Evolutionary conservation across 2,329 filamentous ascomycete species (phyloP).

Genomic region (Fusarium succisae): DNA sequence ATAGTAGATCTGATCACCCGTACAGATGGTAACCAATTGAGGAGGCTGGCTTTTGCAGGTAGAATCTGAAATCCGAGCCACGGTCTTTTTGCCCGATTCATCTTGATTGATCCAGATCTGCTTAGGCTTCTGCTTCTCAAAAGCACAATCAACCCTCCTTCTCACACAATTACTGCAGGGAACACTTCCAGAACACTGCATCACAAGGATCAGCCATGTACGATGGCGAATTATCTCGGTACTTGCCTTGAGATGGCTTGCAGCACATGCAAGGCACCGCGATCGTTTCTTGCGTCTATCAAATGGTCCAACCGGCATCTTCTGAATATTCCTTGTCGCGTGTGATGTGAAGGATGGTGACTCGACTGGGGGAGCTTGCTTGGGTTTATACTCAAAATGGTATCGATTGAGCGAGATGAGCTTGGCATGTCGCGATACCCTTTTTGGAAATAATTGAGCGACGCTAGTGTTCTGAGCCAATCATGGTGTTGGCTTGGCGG

Average conservation of each 20-base stretch:
- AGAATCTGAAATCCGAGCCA: not conserved
- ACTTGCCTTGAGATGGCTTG: conserved; percentile 48
- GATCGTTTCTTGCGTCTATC: conserved; percentile 46
- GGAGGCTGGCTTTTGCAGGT: not conserved
- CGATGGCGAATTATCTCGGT: not conserved
- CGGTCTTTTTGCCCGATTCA: not conserved
- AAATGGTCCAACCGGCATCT: conserved; percentile 47
- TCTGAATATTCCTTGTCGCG: not conserved
- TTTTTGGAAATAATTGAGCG: conserved; percentile 34
- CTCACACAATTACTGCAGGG: conserved; percentile 47
- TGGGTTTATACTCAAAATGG: conserved; percentile 29
- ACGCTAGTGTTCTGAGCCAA: conserved; percentile 31
- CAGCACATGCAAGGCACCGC: conserved; percentile 44
- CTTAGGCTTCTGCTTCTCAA: not conserved
- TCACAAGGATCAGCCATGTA: not conserved
- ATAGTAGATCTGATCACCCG: conserved; percentile 19
- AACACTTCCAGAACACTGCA: conserved; percentile 46
- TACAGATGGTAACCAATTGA: not conserved
- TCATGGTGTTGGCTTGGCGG: not conserved
- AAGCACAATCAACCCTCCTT: conserved; percentile 37
- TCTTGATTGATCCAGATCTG: conserved; percentile 39
- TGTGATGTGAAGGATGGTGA: not conserved
- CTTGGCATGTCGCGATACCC: conserved; percentile 7
- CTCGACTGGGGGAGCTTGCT: not conserved
- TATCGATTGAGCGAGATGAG: conserved; percentile 29